Evolutionary conservation across 164 flowering plant genomes (phyloP).

Genomic region (Berberis vulgaris): DNA sequence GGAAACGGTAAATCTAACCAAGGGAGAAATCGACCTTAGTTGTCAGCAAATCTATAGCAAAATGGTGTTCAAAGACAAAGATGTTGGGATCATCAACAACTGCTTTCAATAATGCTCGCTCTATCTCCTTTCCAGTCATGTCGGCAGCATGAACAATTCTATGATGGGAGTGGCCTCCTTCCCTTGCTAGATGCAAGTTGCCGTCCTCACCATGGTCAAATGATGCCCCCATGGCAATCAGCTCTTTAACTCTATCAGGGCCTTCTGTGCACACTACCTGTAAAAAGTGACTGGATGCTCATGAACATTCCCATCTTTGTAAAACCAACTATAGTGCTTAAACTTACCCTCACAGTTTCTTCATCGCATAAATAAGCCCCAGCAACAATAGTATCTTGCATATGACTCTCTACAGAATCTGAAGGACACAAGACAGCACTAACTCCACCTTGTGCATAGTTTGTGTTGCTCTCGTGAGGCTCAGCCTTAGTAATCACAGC

Average conservation of each 20-base stretch:
- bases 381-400: conserved; percentile 91
- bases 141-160: conserved; percentile 98
- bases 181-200: conserved; percentile 89
- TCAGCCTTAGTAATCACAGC: conserved; percentile 96
- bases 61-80: conserved; percentile 75
- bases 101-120: conserved; percentile 81
- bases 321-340: background rate
- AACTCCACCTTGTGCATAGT: conserved; percentile 98
- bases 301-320: background rate
- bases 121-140: conserved; percentile 98
- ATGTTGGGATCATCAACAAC: conserved; percentile 70
- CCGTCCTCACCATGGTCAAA: conserved; percentile 99
- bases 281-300: conserved; percentile 4
- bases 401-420: conserved; percentile 90
- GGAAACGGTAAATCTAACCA: background rate
- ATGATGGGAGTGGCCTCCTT: conserved; percentile 93
- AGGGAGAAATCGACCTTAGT: conserved; percentile 48
- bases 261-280: conserved; percentile 99
- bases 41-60: conserved; percentile 90
- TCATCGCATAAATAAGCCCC: conserved; percentile 98
- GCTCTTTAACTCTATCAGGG: conserved; percentile 84
- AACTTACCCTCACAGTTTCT: conserved; percentile 86
- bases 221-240: conserved; percentile 94
- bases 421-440: conserved; percentile 90
- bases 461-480: conserved; percentile 95